Evolutionary conservation across 495 filamentous ascomycete genomes (phyloP).

Genomic region (Talaromyces trachyspermus): DNA sequence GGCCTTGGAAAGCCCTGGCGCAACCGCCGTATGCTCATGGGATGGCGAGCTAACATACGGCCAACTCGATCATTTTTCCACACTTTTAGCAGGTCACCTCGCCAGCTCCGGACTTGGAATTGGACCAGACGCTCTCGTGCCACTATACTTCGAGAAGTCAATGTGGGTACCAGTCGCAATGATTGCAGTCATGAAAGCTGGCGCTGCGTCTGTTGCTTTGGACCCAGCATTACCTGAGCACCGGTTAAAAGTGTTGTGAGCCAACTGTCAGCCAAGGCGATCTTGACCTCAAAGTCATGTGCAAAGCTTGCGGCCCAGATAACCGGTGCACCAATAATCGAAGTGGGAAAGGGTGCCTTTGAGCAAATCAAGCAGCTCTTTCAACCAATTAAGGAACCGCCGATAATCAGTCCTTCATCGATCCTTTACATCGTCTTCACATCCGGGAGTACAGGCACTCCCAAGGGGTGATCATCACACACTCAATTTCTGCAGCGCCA

Average conservation of each 20-base stretch:
- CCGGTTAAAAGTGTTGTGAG: constrained; percentile 25
- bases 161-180: constrained; percentile 29
- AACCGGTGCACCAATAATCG: too few species aligned
- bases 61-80: constrained; percentile 10
- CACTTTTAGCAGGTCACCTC: constrained; percentile 16
- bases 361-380: neutral
- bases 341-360: neutral
- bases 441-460: constrained; percentile 32
- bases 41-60: constrained; percentile 16
- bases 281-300: constrained; percentile 15
- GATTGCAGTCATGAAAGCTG: constrained; percentile 39
- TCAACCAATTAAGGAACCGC: constrained; percentile 6
- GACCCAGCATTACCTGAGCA: constrained; percentile 37
- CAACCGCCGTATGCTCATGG: constrained; percentile 13
- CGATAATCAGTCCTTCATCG: neutral
- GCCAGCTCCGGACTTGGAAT: constrained; percentile 23
- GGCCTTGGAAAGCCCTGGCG: neutral
- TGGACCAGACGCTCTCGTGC: constrained; percentile 25
- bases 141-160: constrained; percentile 39
- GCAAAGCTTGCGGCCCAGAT: neutral
- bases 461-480: constrained; percentile 38
- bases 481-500: constrained; percentile 13
- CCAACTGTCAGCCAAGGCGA: constrained; percentile 13
- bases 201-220: constrained; percentile 36
- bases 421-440: constrained; percentile 25